These are phyloP conservation scores for Aspergillus neotritici DNA, from an alignment of 2,329 filamentous ascomycete genomes.

Conservation along the genomic window DNA sequence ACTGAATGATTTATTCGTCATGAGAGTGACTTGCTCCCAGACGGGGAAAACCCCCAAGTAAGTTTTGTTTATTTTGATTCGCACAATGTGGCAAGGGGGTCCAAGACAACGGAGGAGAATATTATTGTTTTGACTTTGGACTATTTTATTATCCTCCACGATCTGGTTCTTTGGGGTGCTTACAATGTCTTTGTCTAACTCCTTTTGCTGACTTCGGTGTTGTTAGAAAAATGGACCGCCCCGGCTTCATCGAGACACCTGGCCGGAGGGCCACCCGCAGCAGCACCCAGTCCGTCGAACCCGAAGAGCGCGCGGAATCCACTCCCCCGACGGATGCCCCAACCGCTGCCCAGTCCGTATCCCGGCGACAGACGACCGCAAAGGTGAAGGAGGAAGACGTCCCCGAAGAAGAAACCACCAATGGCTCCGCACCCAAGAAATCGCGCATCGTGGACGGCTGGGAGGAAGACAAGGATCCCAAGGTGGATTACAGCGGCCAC, in stretches of 20 bases:
- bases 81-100: background rate
- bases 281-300: slow-evolving; percentile 32
- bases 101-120: slow-evolving; percentile 2
- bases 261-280: slow-evolving; percentile 41
- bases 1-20: slow-evolving; percentile 22
- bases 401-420: slow-evolving; percentile 18
- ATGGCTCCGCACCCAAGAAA: slow-evolving; percentile 17
- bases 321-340: slow-evolving; percentile 19
- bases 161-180: background rate
- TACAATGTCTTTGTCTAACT: background rate
- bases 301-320: slow-evolving; percentile 25
- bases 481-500: slow-evolving; percentile 46
- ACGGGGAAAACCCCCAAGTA: slow-evolving; percentile 49
- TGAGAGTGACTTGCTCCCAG: slow-evolving; percentile 48
- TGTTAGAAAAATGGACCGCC: slow-evolving; percentile 47
- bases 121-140: slow-evolving; percentile 11
- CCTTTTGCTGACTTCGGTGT: slow-evolving; percentile 5
- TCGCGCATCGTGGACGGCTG: slow-evolving; percentile 37
- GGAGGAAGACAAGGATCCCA: slow-evolving; percentile 38
- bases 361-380: slow-evolving; percentile 26
- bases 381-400: slow-evolving; percentile 26
- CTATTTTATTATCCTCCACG: background rate
- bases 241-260: slow-evolving; percentile 50
- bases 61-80: slow-evolving; percentile 18
- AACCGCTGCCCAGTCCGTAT: slow-evolving; percentile 20